Base-by-base conservation (phyloP, 805 yeast genomes). In the Cyberlindnera mississippiensis region DNA sequence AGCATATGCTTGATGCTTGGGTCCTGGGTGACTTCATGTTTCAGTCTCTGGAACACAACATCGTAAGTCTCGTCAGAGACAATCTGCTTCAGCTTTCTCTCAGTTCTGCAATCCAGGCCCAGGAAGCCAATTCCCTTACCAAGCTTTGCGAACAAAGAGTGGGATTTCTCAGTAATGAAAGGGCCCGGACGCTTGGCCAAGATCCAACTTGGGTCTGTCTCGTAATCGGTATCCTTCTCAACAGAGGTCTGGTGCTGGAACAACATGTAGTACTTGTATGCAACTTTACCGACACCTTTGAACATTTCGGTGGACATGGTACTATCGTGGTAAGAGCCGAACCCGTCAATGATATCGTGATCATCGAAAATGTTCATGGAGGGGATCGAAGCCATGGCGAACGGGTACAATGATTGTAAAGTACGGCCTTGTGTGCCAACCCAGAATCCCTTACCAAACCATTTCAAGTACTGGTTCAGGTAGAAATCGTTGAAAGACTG, bases 271-370 rank as follows among this genome's bases (percentile, higher is more conserved):
- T 84, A 90, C 57, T 80, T 80, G 68, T 78, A 87, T 2, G 98
- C 96, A 11, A 76, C 64, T 45, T 73, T 73, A 9, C 98, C 98
- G 26, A 91, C 73, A 11, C 82, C 76, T 42, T 63, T 60, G 59
- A 91, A 86, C 8, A 86, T 75, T 1, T 78, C 80, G 30, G 79
- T 76, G 3, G 55, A 53, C 96, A 88, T 89, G 27, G 96, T 86
- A 1, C 62, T 42, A 50, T 88, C 85, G 37, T 72, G 70, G 61
- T 91, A 91, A 0, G 96, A 85, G 2, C 98, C 99, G 64, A 79
- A 91, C 3, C 98, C 99, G 59, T 91, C 99, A 51, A 93, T 90
- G 39, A 91, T 86, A 61, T 93, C 98, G 64, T 91, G 99, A 61
- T 91, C 99, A 62, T 91, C 99, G 64, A 69, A 90, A 26, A 91